phyloP scores from a whole-genome alignment of 1,284 basidiomycete genomes.

The Coniferiporia sulphurascens region DNA sequence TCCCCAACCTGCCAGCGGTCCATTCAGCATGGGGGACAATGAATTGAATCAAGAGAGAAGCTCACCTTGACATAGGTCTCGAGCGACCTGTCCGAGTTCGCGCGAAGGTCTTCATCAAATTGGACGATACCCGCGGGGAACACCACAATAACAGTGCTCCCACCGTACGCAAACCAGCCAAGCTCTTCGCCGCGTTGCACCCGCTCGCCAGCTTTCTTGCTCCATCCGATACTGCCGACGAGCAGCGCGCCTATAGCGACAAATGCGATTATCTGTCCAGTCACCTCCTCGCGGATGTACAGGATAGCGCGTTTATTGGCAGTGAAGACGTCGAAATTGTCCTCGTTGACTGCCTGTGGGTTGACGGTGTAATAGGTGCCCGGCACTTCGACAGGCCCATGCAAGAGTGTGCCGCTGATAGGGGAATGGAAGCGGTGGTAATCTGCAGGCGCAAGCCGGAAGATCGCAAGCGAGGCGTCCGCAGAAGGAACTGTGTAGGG shows the following conservation, averaged over 20 bases:
- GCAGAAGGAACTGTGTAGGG: conserved; percentile 29
- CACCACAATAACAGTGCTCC: conserved; percentile 63
- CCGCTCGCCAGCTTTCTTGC: conserved; percentile 29
- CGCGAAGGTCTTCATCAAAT: conserved; percentile 65
- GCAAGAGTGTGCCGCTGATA: conserved; percentile 50
- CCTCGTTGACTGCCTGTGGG: conserved; percentile 77
- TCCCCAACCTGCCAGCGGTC: background rate
- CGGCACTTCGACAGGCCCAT: conserved; percentile 44
- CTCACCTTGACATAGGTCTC: conserved; percentile 71
- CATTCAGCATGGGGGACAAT: background rate
- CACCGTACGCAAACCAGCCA: conserved; percentile 63
- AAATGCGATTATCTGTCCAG: conserved; percentile 47
- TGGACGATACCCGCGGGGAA: conserved; percentile 56
- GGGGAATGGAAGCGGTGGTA: conserved; percentile 86
- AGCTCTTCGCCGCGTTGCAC: conserved; percentile 54
- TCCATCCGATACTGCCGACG: conserved; percentile 52
- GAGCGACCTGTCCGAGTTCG: conserved; percentile 51
- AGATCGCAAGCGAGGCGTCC: conserved; percentile 56
- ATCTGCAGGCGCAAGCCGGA: conserved; percentile 76
- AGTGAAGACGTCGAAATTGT: conserved; percentile 67
- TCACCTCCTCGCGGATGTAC: conserved; percentile 42
- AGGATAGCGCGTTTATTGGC: conserved; percentile 63
- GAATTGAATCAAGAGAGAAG: background rate
- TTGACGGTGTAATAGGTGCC: conserved; percentile 68
- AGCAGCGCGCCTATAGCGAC: conserved; percentile 65